Evolutionary conservation across 2,329 filamentous ascomycete genomes (phyloP), one percentile per base, ranked within the genome.

Genomic region (Coniochaeta sp.): DNA sequence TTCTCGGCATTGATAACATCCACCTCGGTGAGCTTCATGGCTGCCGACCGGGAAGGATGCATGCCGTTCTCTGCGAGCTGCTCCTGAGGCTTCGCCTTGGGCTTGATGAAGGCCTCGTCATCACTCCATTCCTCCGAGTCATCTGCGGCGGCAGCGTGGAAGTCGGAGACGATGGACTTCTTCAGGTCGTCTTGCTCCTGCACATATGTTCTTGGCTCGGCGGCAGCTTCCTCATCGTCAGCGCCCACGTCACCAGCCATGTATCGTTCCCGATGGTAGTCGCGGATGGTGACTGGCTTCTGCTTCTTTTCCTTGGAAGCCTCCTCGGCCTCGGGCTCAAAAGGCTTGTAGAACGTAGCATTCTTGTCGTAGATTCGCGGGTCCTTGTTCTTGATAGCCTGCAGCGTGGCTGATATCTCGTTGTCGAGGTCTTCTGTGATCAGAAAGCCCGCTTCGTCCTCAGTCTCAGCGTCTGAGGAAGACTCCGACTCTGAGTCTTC

Each of bases 251-350:
- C 82, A 38, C 91, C 91, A 42, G 85, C 85, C 61, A 98, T 72
- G n/a, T 96, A 80, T 68, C 93, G 96, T 73, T 95, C 86, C 63
- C 93, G 88, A 70, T 99, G 95, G 73, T 97, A 99, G 74, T 99
- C 92, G 66, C 85, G 85, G 59, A 99, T 79, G 62, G 85, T 91
- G 77, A 99, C 86, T 1, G 93, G 88, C 76, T 96, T 96, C 63
- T 95, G 87, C 71, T 89, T 88, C 73, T 88, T 87, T 47, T 78
- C 75, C 62, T 77, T 74, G 19, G 66, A 64, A 4, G 66, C 60
- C 0, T 69, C 64, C 5, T 69, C 69, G 14, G 69, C 67, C 14
- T 68, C 81, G 26, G 84, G 82, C 4, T 89, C 84, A 60, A 84
- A 77, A 14, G 87, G 79, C 44, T 80, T 78, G 75, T 93, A 97